A percentile compares a stretch with the other conserved stretches of the same genome.
phyloP scores from a whole-genome alignment of 805 yeast species.

The Candida khao-thaluensis region DNA sequence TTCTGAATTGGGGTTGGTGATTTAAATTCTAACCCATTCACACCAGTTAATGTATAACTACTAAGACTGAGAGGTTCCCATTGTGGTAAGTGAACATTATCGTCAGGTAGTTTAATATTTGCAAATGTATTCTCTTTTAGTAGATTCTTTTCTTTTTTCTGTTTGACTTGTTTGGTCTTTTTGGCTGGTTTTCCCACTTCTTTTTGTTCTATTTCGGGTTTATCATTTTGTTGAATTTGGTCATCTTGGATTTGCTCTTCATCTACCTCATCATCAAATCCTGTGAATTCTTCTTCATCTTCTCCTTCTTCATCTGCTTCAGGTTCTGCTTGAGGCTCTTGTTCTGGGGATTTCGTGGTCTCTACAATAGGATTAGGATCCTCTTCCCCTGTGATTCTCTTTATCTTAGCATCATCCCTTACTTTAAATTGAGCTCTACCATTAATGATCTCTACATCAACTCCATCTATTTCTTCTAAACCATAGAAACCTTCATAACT shows the following conservation, averaged over 20 bases:
- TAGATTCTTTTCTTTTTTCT: conserved; percentile 15
- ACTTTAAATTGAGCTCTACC: conserved; percentile 61
- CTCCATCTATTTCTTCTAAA: conserved; percentile 91
- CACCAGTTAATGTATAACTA: conserved; percentile 58
- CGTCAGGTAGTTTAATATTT: conserved; percentile 30
- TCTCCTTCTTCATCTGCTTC: conserved; percentile 19
- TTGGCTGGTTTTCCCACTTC: conserved; percentile 11
- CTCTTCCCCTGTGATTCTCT: conserved; percentile 15
- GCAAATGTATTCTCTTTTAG: conserved; percentile 24
- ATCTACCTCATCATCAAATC: conserved; percentile 19
- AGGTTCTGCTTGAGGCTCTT: conserved; percentile 16
- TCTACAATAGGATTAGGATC: conserved; percentile 4
- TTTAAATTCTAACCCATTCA: conserved; percentile 54
- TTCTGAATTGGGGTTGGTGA: conserved; percentile 86
- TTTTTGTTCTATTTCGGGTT: too few species aligned
- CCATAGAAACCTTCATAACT: conserved; percentile 93
- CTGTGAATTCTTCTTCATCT: conserved; percentile 19
- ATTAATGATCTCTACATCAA: conserved; percentile 69
- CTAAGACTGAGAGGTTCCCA: conserved; percentile 61
- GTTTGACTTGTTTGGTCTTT: conserved; percentile 10
- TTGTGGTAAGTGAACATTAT: conserved; percentile 52
- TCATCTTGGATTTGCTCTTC: conserved; percentile 13
- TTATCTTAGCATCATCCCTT: conserved; percentile 31
- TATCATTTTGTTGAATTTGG: too few species aligned
- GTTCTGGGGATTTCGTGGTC: neutral